Conservation (phyloP, 345 rosid genomes). For the Rhodamnia argentea region DNA sequence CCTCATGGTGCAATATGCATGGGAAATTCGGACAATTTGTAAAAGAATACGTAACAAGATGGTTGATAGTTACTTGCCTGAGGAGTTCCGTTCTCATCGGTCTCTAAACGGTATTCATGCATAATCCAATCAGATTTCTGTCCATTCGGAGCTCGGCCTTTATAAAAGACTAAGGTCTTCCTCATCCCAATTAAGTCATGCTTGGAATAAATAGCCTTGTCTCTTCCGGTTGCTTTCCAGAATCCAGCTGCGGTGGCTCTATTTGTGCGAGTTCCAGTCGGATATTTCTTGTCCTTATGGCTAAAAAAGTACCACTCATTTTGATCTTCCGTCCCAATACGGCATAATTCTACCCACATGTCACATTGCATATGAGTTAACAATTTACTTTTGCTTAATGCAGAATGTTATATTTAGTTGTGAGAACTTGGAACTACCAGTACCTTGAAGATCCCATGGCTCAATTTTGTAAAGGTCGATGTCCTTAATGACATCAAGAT, state of each 20-base stretch:
- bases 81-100: conserved; percentile 80
- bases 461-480: conserved; percentile 77
- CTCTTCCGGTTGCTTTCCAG: conserved; percentile 99
- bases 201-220: conserved; percentile 76
- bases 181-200: conserved; percentile 93
- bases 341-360: conserved; percentile 52
- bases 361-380: neutral
- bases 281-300: conserved; percentile 95
- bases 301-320: conserved; percentile 96
- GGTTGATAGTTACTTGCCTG: conserved; percentile 22
- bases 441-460: conserved; percentile 86
- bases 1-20: neutral
- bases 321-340: conserved; percentile 73
- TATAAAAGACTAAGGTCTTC: conserved; percentile 83
- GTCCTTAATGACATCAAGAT: conserved; percentile 66
- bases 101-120: conserved; percentile 97
- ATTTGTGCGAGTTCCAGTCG: conserved; percentile 94
- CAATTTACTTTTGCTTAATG: neutral
- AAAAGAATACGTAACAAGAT: neutral
- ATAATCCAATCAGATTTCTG: conserved; percentile 94
- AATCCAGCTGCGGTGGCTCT: conserved; percentile 96
- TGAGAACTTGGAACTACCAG: neutral
- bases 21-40: neutral
- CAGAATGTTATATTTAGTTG: neutral
- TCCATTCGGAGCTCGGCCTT: conserved; percentile 95